Percentiles rank a stretch among this genome's conserved stretches.
phyloP scores from a whole-genome alignment of 352 stramenopile genomes.

The Phytophthora capsici region DNA sequence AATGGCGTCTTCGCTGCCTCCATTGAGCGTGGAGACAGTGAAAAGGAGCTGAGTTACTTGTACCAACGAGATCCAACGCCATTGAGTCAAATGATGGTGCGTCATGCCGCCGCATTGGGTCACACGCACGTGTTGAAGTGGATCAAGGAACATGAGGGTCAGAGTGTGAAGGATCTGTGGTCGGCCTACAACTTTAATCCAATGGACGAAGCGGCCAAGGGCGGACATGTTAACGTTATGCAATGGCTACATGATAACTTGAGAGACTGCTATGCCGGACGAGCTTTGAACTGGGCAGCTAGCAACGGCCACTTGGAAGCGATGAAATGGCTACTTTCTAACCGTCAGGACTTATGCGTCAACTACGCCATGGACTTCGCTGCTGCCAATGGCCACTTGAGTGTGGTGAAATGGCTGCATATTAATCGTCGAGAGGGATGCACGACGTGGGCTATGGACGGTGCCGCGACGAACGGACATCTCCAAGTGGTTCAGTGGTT shows the following conservation, averaged over 20 bases:
- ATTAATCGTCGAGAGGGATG: constrained; percentile 18
- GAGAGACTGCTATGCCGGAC: constrained; percentile 10
- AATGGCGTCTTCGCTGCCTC: constrained; percentile 17
- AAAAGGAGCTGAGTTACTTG: constrained; percentile 25
- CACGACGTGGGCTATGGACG: constrained; percentile 34
- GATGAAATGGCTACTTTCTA: constrained; percentile 33
- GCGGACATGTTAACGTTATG: constrained; percentile 18
- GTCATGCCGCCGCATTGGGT: constrained; percentile 14
- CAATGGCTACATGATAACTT: constrained; percentile 30
- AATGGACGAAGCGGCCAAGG: constrained; percentile 35
- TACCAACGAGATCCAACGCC: constrained; percentile 14
- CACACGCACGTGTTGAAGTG: constrained; percentile 32
- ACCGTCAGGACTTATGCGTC: constrained; percentile 19
- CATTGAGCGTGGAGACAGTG: constrained; percentile 20
- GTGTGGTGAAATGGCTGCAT: constrained; percentile 29
- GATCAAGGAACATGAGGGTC: constrained; percentile 19
- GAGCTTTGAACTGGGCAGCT: constrained; percentile 32
- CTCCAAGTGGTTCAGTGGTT: constrained; percentile 35
- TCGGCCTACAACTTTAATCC: constrained; percentile 34
- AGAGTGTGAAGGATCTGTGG: constrained; percentile 12
- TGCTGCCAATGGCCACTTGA: constrained; percentile 24
- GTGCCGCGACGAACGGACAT: constrained; percentile 31
- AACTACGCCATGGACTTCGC: constrained; percentile 32
- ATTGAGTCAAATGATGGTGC: constrained; percentile 28
- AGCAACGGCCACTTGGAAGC: constrained; percentile 25